Base-by-base conservation (phyloP, 2,329 filamentous ascomycete genomes). In the Neonectria coccinea region DNA sequence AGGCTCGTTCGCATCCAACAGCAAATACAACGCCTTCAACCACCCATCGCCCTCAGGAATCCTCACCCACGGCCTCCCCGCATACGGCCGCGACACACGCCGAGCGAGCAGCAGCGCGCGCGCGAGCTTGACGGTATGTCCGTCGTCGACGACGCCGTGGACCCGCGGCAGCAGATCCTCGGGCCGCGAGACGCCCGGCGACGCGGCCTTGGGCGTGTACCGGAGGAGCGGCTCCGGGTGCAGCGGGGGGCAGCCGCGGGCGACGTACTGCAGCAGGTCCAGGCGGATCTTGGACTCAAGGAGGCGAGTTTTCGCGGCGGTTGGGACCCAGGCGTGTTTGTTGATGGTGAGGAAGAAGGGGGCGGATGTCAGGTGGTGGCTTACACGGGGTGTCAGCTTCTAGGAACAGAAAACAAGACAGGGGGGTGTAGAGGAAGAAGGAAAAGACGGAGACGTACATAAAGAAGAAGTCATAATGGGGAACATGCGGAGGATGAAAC, bases 401-500 rank as follows among this genome's bases (percentile, higher is more conserved):
- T 5, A 4, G 22, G 2, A 22, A 22, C 20, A 8, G 25, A 3
- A n/a, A 22, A 12, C 4, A 33, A 33, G 31, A 33, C 25, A 22
- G 22, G 31, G 5, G 22, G 14, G 16, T 5, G 12, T 16, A 42
- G n/a, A 11, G 11, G 20, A 8, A 1, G 29, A 27, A 18, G 7
- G 33, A 33, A 2, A 22, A 25, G 25, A 18, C 4, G 36, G 11
- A 16, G 5, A 14, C 84, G 78, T 70, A 84, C 86, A 87, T 86
- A 59, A 88, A 69, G 81, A 90, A 96, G 77, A 97, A 97, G 76
- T 97, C 94, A 75, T 93, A 89, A 75, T 91, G 94, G 54, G 90
- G 82, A 22, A 84, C 78, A 75, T 94, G 91, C 1, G 83, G 82
- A 0, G 87, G 87, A 31, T 86, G 82, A 70, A 92, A 86, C 0